These are phyloP conservation scores for Rugonectria rugulosa DNA, from an alignment of 2,329 filamentous ascomycete genomes.

Conservation along the genomic window DNA sequence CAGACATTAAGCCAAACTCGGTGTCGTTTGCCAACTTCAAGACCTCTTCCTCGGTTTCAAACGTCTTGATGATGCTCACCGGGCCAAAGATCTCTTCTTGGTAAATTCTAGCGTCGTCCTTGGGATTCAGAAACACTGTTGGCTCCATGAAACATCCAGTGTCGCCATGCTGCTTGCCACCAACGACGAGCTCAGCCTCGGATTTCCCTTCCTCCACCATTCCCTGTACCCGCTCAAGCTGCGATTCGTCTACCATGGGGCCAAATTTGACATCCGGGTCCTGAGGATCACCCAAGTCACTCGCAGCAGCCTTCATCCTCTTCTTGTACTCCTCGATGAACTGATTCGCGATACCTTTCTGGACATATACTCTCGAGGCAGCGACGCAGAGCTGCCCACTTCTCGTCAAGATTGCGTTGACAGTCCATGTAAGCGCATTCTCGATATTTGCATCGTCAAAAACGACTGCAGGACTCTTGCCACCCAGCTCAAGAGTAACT, in stretches of 20 bases:
- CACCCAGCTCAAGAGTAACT: conserved; percentile 66
- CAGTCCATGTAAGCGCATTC: conserved; percentile 22
- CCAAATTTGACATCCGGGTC: conserved; percentile 9
- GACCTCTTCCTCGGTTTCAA: conserved; percentile 19
- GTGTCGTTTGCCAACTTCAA: conserved; percentile 22
- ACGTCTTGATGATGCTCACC: conserved; percentile 21
- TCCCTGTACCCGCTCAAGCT: conserved; percentile 12
- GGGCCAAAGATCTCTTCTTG: conserved; percentile 19
- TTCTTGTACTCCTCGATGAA: conserved; percentile 22
- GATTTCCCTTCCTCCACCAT: conserved; percentile 14
- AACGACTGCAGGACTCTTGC: conserved; percentile 66
- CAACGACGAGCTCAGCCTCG: conserved; percentile 19
- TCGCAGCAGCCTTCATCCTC: conserved; percentile 11
- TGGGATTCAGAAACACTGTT: conserved; percentile 19
- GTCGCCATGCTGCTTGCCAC: conserved; percentile 14
- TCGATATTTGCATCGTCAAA: conserved; percentile 60
- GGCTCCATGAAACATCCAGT: conserved; percentile 19
- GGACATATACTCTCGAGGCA: conserved; percentile 17
- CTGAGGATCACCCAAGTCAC: conserved; percentile 19
- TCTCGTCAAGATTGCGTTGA: conserved; percentile 19
- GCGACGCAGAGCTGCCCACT: conserved; percentile 22
- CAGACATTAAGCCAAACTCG: conserved; percentile 21
- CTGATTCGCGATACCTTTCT: conserved; percentile 9
- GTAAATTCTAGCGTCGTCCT: conserved; percentile 16
- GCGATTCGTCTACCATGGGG: conserved; percentile 16